Percentiles rank a stretch among this genome's conserved stretches.
Evolutionary conservation across 768 basidiomycete species (phyloP).

Genomic region (Daedaleopsis nitida): DNA sequence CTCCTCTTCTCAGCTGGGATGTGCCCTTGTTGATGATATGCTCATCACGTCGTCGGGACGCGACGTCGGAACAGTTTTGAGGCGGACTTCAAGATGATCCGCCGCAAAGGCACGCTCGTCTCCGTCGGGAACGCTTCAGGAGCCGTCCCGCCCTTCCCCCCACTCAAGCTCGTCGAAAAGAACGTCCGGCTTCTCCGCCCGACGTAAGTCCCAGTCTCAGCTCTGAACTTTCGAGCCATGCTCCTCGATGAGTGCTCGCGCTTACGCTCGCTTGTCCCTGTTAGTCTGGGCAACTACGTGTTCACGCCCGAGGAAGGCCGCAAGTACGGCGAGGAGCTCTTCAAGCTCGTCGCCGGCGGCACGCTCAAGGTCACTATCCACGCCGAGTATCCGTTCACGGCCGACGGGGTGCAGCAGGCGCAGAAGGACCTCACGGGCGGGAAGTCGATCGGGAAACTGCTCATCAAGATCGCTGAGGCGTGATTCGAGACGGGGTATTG

Average conservation of each 20-base stretch:
- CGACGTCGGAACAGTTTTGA: constrained; percentile 55
- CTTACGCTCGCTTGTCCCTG: neutral
- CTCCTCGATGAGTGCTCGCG: constrained; percentile 15
- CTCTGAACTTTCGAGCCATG: neutral
- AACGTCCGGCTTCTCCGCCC: constrained; percentile 80
- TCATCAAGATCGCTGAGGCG: constrained; percentile 62
- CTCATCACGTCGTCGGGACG: no score
- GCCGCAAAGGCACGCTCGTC: constrained; percentile 88
- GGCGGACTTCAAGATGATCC: constrained; percentile 76
- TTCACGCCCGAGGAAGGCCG: constrained; percentile 72
- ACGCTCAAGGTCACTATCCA: constrained; percentile 66
- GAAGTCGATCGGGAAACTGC: constrained; percentile 82
- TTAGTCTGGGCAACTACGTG: constrained; percentile 71
- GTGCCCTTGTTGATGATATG: neutral
- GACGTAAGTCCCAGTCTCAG: constrained; percentile 44
- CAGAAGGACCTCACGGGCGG: constrained; percentile 77
- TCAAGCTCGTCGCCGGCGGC: constrained; percentile 58
- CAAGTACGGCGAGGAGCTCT: constrained; percentile 67
- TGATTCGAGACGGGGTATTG: neutral
- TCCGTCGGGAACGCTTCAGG: constrained; percentile 94
- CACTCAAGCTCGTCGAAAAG: constrained; percentile 75
- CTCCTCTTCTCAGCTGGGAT: neutral
- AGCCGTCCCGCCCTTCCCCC: constrained; percentile 71
- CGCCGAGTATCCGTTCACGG: constrained; percentile 82
- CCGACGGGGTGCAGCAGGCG: constrained; percentile 73